phyloP scores from a whole-genome alignment of 2,329 filamentous ascomycete genomes.

The Exophiala oligosperma region DNA sequence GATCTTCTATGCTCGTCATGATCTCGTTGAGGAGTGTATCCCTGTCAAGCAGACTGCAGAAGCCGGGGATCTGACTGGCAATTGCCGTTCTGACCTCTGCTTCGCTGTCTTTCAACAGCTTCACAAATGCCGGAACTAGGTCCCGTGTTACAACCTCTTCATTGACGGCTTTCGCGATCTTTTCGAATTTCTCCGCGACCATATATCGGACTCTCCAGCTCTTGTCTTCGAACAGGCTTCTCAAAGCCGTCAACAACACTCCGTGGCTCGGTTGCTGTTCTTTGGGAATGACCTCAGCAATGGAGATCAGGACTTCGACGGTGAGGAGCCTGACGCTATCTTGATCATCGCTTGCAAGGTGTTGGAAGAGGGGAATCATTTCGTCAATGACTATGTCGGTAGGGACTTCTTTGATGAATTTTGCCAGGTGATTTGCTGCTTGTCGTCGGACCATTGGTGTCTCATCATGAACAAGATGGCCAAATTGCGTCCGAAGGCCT shows the following conservation, averaged over 20 bases:
- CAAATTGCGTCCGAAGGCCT: conserved; percentile 86
- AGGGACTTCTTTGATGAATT: conserved; percentile 97
- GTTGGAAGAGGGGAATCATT: conserved; percentile 98
- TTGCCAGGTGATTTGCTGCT: conserved; percentile 91
- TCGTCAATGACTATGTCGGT: conserved; percentile 90
- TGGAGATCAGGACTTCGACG: conserved; percentile 92
- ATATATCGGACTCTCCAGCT: conserved; percentile 99
- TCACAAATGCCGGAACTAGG: conserved; percentile 94
- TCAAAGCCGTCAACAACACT: conserved; percentile 83
- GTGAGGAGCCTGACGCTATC: conserved; percentile 95
- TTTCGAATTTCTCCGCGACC: conserved; percentile 98
- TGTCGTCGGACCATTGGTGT: conserved; percentile 98
- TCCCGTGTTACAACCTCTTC: conserved; percentile 94
- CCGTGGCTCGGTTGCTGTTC: conserved; percentile 97
- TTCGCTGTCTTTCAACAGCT: conserved; percentile 95
- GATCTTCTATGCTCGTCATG: conserved; percentile 92
- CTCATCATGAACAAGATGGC: conserved; percentile 92
- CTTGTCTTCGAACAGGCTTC: conserved; percentile 96
- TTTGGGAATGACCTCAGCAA: conserved; percentile 95
- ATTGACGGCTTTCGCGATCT: conserved; percentile 98
- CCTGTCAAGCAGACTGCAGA: conserved; percentile 86
- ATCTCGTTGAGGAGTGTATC: conserved; percentile 90
- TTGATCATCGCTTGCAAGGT: conserved; percentile 93
- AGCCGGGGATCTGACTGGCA: conserved; percentile 95
- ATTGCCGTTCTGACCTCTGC: conserved; percentile 96